These are phyloP conservation scores for Entomortierella beljakovae DNA, from an alignment of 192 early-diverging fungal species.

Conservation along the genomic window DNA sequence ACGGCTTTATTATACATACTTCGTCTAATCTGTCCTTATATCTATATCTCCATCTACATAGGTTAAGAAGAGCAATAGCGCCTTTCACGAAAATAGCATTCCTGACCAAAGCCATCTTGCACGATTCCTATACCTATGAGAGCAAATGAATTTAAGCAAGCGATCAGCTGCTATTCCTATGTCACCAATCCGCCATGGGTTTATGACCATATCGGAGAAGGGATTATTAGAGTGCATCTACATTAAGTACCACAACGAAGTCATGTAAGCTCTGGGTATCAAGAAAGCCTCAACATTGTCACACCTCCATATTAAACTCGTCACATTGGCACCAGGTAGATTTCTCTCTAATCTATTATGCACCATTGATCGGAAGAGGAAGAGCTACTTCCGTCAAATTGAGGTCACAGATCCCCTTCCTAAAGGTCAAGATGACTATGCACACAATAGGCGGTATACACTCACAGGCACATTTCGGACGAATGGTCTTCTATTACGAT, in stretches of 20 bases:
- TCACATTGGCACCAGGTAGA: too few relatives aligned
- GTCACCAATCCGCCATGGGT: background rate
- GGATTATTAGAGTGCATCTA: background rate
- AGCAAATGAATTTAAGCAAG: background rate
- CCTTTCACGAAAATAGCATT: too few relatives aligned
- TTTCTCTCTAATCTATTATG: too few relatives aligned
- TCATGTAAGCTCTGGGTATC: background rate
- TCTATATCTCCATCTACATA: too few relatives aligned
- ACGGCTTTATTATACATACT: too few relatives aligned
- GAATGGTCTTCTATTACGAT: background rate
- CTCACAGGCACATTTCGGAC: conserved; percentile 8
- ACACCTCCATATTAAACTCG: background rate
- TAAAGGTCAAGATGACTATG: too few relatives aligned
- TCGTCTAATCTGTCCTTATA: too few relatives aligned
- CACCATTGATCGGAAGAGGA: too few relatives aligned
- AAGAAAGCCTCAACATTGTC: background rate
- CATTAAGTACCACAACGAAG: background rate
- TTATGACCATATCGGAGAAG: background rate
- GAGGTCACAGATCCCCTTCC: too few relatives aligned
- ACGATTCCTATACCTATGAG: background rate
- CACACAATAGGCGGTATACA: background rate
- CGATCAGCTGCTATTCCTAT: background rate
- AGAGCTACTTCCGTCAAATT: too few relatives aligned
- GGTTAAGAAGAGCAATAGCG: too few relatives aligned
- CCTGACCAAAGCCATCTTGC: background rate